A percentile compares a stretch with the other conserved stretches of the same genome.
Evolutionary conservation across 2,329 filamentous ascomycete genomes (phyloP).

Genomic region (Zelopaecilomyces penicillatus): DNA sequence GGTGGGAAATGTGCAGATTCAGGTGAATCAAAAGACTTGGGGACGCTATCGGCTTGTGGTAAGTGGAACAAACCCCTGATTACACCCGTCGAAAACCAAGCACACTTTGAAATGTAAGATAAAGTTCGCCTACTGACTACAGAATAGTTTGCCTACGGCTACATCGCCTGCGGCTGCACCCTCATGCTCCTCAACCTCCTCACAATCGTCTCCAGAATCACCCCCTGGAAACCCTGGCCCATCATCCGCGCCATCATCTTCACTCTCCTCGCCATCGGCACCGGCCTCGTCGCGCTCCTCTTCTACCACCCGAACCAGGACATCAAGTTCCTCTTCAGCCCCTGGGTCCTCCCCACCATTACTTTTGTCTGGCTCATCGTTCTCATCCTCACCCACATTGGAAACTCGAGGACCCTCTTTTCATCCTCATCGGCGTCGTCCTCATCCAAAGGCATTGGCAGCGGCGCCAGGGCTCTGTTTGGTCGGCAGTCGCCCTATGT

Average conservation of each 20-base stretch:
- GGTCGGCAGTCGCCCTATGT: not conserved
- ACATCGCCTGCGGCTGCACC: conserved; percentile 23
- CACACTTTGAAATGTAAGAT: not conserved
- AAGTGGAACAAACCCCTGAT: conserved; percentile 9
- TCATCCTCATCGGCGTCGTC: conserved; percentile 2
- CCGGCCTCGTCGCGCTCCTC: conserved; percentile 19
- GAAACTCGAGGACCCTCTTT: conserved; percentile 5
- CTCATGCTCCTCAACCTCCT: conserved; percentile 25
- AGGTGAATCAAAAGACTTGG: conserved; percentile 15
- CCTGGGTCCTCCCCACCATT: conserved; percentile 26
- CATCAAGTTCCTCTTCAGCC: conserved; percentile 16
- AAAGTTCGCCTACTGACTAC: not conserved
- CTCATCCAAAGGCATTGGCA: no score
- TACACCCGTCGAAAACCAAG: not conserved
- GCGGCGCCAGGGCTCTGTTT: not conserved
- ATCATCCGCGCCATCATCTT: conserved; percentile 22
- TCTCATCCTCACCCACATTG: conserved; percentile 25
- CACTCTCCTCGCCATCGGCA: conserved; percentile 20
- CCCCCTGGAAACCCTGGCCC: conserved; percentile 23
- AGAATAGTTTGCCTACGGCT: conserved; percentile 26
- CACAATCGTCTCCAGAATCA: conserved; percentile 21
- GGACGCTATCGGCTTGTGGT: conserved; percentile 24
- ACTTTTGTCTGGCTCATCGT: conserved; percentile 25
- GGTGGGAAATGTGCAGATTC: conserved; percentile 12
- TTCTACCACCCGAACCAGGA: conserved; percentile 12